Evolutionary conservation across 164 flowering plant species (phyloP).

Genomic region (Houttuynia cordata): DNA sequence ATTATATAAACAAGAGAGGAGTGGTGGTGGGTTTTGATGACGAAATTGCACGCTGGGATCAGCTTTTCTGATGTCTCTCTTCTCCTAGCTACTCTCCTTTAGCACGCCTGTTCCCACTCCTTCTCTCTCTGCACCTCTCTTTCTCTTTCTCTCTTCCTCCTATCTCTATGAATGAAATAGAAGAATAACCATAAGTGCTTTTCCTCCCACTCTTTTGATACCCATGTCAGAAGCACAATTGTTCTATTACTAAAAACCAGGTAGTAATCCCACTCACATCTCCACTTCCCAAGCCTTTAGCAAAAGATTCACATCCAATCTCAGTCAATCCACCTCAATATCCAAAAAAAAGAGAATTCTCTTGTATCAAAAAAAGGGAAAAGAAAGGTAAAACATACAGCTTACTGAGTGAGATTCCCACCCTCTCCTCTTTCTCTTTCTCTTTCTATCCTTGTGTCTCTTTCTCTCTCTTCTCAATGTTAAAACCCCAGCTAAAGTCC

Average conservation of each 20-base stretch:
- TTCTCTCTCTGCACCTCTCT: too few relatives aligned
- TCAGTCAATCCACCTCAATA: conserved; percentile 17
- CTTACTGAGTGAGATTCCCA: conserved; percentile 7
- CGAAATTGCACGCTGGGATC: conserved; percentile 65
- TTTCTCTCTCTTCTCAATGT: conserved; percentile 1
- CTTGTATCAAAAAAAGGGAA: conserved; percentile 7
- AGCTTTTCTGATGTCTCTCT: conserved; percentile 43
- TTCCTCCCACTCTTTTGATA: conserved; percentile 2
- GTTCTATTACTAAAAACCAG: conserved; percentile 6
- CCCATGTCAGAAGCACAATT: conserved; percentile 1
- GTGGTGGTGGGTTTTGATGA: conserved; percentile 46
- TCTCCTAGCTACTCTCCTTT: conserved; percentile 16
- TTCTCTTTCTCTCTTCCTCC: too few relatives aligned
- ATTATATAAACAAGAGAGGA: conserved; percentile 33
- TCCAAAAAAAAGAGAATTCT: conserved; percentile 4
- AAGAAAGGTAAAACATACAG: conserved; percentile 10
- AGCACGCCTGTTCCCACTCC: conserved; percentile 88
- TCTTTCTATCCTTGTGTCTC: conserved; percentile 6
- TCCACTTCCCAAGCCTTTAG: conserved; percentile 11
- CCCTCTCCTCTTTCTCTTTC: conserved; percentile 1
- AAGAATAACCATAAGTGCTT: not conserved
- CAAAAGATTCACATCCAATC: conserved; percentile 6
- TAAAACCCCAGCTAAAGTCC: conserved; percentile 26
- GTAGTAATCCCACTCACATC: conserved; percentile 3
- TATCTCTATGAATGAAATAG: conserved; percentile 13